Evolutionary conservation across 1,139 yeast genomes (phyloP).

Genomic region (Hemisphaericaspora subhashii): DNA sequence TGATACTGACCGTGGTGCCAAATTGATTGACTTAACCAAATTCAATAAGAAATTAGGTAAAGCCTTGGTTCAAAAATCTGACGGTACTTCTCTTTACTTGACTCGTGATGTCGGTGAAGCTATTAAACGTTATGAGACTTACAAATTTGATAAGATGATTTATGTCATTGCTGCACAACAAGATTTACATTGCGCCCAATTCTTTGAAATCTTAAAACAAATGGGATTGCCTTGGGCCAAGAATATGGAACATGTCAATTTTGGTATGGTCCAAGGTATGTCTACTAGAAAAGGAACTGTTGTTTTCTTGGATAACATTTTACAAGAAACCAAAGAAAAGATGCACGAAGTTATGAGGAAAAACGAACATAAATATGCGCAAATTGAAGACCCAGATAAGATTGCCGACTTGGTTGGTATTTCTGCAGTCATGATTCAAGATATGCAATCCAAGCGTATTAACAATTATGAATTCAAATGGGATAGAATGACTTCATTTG

Average conservation of each 20-base stretch:
- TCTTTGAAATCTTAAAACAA: conserved; percentile 90
- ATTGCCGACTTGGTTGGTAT: conserved; percentile 96
- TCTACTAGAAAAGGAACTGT: conserved; percentile 98
- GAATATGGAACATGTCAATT: conserved; percentile 78
- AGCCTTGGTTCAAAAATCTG: conserved; percentile 89
- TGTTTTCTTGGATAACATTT: conserved; percentile 89
- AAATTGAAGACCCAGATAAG: conserved; percentile 91
- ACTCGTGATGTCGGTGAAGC: conserved; percentile 99
- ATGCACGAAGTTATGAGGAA: conserved; percentile 98
- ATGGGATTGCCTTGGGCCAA: conserved; percentile 91
- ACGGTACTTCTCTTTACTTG: conserved; percentile 91
- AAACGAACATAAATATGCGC: conserved; percentile 88
- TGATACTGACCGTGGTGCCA: conserved; percentile 89
- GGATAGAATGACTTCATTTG: conserved; percentile 98
- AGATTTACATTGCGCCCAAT: conserved; percentile 91
- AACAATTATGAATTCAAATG: conserved; percentile 96
- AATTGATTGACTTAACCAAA: conserved; percentile 79
- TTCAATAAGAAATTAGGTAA: conserved; percentile 93
- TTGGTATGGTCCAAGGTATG: conserved; percentile 99
- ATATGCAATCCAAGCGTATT: conserved; percentile 96
- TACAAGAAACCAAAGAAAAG: conserved; percentile 90
- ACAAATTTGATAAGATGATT: conserved; percentile 91
- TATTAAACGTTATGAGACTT: conserved; percentile 78
- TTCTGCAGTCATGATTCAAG: conserved; percentile 98
- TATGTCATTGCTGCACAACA: conserved; percentile 96